Percentiles rank a stretch among this genome's conserved stretches.
Conservation (phyloP, 192 early-diverging fungal genomes). For the Gryganskiella cystojenkinii region DNA sequence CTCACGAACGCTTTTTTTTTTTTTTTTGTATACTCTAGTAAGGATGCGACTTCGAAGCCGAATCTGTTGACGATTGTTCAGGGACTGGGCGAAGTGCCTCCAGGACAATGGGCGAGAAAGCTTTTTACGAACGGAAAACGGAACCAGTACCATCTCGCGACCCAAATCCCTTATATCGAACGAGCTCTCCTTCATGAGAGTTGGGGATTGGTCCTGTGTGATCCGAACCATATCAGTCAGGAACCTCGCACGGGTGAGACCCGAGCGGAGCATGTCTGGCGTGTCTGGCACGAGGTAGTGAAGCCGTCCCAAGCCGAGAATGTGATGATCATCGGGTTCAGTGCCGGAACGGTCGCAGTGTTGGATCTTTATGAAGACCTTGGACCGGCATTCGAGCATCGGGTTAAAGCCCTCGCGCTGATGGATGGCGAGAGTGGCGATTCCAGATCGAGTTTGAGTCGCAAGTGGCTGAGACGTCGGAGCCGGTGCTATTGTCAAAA, state of each 20-base stretch:
- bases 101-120: constrained; percentile 49
- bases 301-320: constrained; percentile 21
- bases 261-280: constrained; percentile 22
- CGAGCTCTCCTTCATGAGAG: constrained; percentile 2
- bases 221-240: constrained; percentile 18
- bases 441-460: neutral
- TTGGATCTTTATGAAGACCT: constrained; percentile 10
- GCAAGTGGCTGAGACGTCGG: neutral
- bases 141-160: constrained; percentile 18
- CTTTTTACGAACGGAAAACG: constrained; percentile 38
- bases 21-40: neutral
- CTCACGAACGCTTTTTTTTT: too few species aligned
- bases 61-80: constrained; percentile 35
- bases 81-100: constrained; percentile 33
- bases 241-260: neutral
- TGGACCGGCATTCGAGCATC: constrained; percentile 17
- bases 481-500: neutral
- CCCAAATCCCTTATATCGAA: constrained; percentile 37
- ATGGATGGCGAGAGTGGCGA: constrained; percentile 17
- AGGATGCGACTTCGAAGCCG: constrained; percentile 13
- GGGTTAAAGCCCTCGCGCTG: constrained; percentile 22
- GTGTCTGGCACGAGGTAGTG: constrained; percentile 45
- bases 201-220: constrained; percentile 42
- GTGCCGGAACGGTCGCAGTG: constrained; percentile 24
- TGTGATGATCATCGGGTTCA: constrained; percentile 36